Conservation (phyloP, 345 rosid genomes). For the Adansonia digitata region DNA sequence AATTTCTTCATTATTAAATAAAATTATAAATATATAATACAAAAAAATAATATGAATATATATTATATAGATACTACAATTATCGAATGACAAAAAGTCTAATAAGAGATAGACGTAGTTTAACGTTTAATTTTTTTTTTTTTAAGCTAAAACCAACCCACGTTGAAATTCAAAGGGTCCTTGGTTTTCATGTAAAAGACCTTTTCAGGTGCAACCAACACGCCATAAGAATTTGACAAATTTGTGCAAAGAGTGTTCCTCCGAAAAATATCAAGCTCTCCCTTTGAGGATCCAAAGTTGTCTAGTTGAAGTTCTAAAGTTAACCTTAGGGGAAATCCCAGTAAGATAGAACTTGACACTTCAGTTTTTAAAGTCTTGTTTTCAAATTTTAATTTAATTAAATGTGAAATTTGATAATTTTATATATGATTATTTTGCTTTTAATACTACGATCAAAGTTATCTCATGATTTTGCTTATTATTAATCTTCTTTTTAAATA, state of each 20-base stretch:
- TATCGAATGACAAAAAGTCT: neutral
- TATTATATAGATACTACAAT: no score
- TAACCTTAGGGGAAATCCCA: neutral
- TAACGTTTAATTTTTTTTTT: neutral
- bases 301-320: neutral
- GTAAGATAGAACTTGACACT: neutral
- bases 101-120: constrained; percentile 1
- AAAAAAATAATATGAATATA: no score
- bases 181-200: neutral
- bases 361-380: neutral
- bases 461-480: neutral
- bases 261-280: neutral
- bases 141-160: constrained; percentile 17
- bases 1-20: no score
- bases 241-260: neutral
- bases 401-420: neutral
- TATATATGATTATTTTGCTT: neutral
- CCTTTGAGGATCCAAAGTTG: constrained; percentile 15
- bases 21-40: no score
- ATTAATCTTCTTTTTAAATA: no score
- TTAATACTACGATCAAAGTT: neutral
- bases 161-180: constrained; percentile 5
- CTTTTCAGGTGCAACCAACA: constrained; percentile 6
- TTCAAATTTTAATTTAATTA: neutral
- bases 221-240: neutral